Evolutionary conservation across 73 alveolate species (phyloP).

Genomic region (Tetrahymena thermophila): DNA sequence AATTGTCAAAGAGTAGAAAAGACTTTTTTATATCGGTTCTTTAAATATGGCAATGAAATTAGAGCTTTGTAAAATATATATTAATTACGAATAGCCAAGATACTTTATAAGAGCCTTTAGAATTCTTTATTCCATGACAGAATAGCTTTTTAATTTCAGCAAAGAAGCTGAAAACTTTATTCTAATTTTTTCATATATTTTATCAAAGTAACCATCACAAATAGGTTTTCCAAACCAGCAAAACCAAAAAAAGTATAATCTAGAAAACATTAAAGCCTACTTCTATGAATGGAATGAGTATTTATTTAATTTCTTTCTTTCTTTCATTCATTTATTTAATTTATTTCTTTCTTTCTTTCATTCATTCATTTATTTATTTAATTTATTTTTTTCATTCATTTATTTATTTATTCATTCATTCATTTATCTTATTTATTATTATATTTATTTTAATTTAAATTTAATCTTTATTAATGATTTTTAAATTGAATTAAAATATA

Average conservation of each 20-base stretch:
- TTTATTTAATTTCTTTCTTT: neutral
- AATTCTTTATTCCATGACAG: conserved; percentile 33
- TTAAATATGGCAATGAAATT: conserved; percentile 38
- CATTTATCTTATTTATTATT: too few species aligned
- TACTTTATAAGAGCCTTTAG: conserved; percentile 13
- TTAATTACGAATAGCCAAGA: neutral
- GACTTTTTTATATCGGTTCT: conserved; percentile 19
- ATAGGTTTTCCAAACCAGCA: neutral
- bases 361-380: too few species aligned
- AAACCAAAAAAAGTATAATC: neutral
- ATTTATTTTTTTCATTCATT: too few species aligned
- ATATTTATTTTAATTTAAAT: too few species aligned
- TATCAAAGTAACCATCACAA: neutral
- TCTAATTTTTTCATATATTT: conserved; percentile 9
- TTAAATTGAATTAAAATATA: too few species aligned
- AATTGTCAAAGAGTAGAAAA: neutral
- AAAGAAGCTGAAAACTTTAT: conserved; percentile 27
- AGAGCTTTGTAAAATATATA: conserved; percentile 23
- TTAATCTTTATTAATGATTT: too few species aligned
- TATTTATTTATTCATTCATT: too few species aligned
- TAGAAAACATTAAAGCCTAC: neutral
- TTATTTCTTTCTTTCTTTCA: too few species aligned
- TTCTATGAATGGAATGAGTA: conserved; percentile 5
- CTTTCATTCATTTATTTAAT: neutral
- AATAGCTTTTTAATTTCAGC: conserved; percentile 8